A percentile compares a stretch with the other conserved stretches of the same genome.
phyloP scores from a whole-genome alignment of 495 filamentous ascomycete genomes.

The Podospora conica region DNA sequence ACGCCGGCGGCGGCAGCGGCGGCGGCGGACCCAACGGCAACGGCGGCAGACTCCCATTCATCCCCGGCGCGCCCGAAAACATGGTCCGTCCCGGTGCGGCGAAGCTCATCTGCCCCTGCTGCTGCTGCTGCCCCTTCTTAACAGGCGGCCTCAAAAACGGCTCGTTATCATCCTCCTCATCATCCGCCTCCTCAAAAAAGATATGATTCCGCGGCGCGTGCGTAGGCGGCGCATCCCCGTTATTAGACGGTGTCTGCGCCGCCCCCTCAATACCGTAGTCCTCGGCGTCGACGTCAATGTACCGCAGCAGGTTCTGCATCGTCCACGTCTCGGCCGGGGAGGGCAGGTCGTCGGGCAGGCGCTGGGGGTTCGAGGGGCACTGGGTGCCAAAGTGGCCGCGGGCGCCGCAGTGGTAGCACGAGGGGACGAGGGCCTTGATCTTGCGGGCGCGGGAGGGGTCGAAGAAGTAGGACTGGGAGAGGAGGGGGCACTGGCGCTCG shows the following conservation, averaged over 20 bases:
- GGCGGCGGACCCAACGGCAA: neutral
- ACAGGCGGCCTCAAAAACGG: constrained; percentile 34
- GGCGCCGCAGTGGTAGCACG: neutral
- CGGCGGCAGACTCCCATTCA: neutral
- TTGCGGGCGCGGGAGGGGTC: neutral
- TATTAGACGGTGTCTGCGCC: neutral
- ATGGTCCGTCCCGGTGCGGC: neutral
- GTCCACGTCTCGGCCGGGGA: neutral
- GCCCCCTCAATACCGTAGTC: neutral
- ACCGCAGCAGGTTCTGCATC: neutral
- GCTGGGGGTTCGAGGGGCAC: neutral
- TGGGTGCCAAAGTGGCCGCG: neutral
- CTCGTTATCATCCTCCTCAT: constrained; percentile 40
- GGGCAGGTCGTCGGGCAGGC: neutral
- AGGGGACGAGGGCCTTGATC: neutral
- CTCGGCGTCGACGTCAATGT: neutral
- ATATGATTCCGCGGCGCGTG: constrained; percentile 21
- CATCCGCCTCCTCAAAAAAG: constrained; percentile 33
- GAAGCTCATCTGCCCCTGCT: neutral
- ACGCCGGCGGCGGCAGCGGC: neutral
- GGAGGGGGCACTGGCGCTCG: neutral
- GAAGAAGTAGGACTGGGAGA: neutral
- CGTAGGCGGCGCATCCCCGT: neutral
- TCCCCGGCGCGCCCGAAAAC: neutral
- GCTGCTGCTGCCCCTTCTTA: constrained; percentile 9